A percentile compares a stretch with the other conserved stretches of the same genome.
Evolutionary conservation across 1,284 basidiomycete genomes (phyloP).

Genomic region (Flammula alnicola): DNA sequence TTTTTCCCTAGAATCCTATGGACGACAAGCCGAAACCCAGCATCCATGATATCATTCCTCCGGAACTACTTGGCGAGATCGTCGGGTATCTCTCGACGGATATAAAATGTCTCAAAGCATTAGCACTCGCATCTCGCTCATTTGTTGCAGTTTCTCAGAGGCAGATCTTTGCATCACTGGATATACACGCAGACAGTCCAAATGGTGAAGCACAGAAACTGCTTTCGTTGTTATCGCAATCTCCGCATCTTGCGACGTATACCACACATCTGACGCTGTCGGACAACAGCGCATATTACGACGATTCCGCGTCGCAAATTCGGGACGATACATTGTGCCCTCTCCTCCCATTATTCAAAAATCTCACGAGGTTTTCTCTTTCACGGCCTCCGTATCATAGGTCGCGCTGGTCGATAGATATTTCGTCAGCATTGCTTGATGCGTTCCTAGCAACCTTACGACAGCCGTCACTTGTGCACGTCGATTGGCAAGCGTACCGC

Average conservation of each 20-base stretch:
- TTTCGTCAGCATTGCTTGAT: not conserved
- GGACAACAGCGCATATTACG: not conserved
- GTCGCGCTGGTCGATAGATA: not conserved
- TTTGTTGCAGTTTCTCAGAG: not conserved
- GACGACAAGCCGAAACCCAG: not conserved
- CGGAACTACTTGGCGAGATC: not conserved
- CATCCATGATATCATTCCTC: not conserved
- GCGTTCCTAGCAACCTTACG: not conserved
- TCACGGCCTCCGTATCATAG: not conserved
- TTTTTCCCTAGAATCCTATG: no score
- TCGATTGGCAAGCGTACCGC: no score
- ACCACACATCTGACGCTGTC: conserved; percentile 2
- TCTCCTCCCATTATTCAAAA: not conserved
- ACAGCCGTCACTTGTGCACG: not conserved
- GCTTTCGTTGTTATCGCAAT: not conserved
- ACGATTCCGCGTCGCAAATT: not conserved
- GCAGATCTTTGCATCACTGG: not conserved
- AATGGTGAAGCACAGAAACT: not conserved
- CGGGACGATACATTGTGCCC: not conserved
- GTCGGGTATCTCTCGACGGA: not conserved
- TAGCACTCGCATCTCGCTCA: not conserved
- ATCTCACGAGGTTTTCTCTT: not conserved
- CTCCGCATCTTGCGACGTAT: not conserved
- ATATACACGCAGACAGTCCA: not conserved
- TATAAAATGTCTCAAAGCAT: not conserved